Evolutionary conservation across 2,329 filamentous ascomycete species (phyloP).

Genomic region (Fusarium keratoplasticum): DNA sequence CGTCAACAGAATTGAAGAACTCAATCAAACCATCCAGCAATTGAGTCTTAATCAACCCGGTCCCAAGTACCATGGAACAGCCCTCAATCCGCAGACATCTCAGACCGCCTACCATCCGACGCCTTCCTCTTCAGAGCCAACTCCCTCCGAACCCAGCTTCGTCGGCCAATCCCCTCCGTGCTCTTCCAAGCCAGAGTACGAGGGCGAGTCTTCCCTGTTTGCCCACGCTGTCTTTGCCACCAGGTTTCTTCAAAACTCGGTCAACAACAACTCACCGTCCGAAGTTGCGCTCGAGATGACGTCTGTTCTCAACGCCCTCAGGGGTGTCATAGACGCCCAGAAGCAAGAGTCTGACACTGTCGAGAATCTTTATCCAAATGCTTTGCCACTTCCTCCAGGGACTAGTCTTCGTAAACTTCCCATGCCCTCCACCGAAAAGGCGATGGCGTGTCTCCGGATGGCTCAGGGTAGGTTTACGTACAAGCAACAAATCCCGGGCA

Average conservation of each 20-base stretch:
- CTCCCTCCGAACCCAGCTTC: neutral
- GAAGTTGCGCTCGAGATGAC: constrained; percentile 37
- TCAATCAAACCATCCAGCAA: neutral
- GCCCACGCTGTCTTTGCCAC: constrained; percentile 39
- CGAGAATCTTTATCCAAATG: neutral
- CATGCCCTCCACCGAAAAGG: neutral
- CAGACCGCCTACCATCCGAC: neutral
- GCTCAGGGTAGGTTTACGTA: neutral
- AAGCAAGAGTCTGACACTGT: neutral
- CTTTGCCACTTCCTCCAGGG: neutral
- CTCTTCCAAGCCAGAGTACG: neutral
- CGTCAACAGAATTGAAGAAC: neutral
- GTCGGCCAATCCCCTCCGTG: neutral
- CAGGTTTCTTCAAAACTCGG: constrained; percentile 36
- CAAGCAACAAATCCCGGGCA: neutral
- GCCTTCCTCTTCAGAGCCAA: neutral
- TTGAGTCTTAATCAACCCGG: neutral
- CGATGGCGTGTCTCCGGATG: neutral
- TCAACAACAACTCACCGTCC: constrained; percentile 22
- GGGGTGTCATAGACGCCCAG: neutral
- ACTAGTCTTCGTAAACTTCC: neutral
- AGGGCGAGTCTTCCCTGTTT: neutral
- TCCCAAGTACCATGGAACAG: neutral
- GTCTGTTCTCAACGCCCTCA: neutral
- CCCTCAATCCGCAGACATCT: neutral